phyloP scores from a whole-genome alignment of 1,284 basidiomycete genomes.

The Cryptococcus floricola region DNA sequence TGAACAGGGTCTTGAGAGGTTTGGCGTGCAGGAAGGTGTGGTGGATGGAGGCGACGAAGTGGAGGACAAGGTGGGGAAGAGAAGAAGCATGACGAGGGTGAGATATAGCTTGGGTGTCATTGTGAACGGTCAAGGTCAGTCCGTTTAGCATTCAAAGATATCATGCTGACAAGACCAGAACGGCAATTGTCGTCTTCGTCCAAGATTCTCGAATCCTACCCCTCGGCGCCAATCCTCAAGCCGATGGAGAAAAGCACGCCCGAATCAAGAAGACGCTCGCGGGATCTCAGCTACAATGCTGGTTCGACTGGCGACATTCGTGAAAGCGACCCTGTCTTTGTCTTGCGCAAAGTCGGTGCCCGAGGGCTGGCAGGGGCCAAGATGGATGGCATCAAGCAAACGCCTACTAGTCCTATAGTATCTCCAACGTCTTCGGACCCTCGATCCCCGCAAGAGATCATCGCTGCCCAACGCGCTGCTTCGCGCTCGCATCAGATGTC shows the following conservation, averaged over 20 bases:
- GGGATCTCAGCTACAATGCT: slow-evolving; percentile 70
- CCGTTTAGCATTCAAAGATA: neutral
- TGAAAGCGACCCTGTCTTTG: slow-evolving; percentile 79
- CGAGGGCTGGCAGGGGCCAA: slow-evolving; percentile 8
- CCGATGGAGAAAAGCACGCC: slow-evolving; percentile 59
- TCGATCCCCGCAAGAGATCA: slow-evolving; percentile 75
- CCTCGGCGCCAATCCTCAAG: slow-evolving; percentile 67
- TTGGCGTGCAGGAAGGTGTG: slow-evolving; percentile 90
- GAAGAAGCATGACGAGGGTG: slow-evolving; percentile 70
- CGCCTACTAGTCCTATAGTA: slow-evolving; percentile 8
- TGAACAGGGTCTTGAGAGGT: slow-evolving; percentile 82
- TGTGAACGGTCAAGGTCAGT: slow-evolving; percentile 61
- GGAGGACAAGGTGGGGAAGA: slow-evolving; percentile 80
- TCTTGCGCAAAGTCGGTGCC: slow-evolving; percentile 65
- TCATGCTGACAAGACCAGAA: slow-evolving; percentile 54
- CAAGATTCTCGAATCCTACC: slow-evolving; percentile 78
- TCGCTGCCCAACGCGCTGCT: slow-evolving; percentile 82
- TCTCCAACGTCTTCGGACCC: slow-evolving; percentile 23
- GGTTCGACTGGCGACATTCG: slow-evolving; percentile 70
- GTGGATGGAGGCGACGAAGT: slow-evolving; percentile 97
- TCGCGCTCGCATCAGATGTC: slow-evolving; percentile 79
- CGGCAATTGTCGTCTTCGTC: slow-evolving; percentile 69
- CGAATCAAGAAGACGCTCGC: slow-evolving; percentile 76
- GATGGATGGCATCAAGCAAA: slow-evolving; percentile 6
- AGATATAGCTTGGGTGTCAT: slow-evolving; percentile 69